Base-by-base conservation (phyloP, 495 filamentous ascomycete species). In the Neurospora sp. region DNA sequence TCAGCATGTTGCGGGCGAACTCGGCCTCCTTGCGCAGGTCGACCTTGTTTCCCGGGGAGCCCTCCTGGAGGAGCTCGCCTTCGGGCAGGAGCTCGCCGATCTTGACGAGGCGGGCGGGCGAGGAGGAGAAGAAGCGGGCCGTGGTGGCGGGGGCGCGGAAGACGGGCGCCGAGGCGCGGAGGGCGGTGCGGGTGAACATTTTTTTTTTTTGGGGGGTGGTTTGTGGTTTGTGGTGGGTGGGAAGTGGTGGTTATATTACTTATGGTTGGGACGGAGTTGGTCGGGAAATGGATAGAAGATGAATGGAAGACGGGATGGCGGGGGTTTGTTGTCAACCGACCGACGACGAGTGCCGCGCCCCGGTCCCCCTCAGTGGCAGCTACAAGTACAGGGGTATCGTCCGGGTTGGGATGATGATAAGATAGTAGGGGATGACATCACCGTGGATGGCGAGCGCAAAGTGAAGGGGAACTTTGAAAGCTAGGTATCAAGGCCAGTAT, bases 1-100 rank as follows among this genome's bases (percentile, higher is more conserved):
- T 35, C 77, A 98, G 91, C 71, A 98, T 81, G 59, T 90, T 93
- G 79, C 91, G 85, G 65, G 88, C 89, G 38, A 78, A 83, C 72
- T 82, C 82, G 74, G 96, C 86, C 81, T 93, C 92, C 76, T 91
- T 87, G 76, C 89, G 88, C 71, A 99, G 86, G 79, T 92, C 96
- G 78, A 98, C 89, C 82, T 93, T 94, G 86, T 93, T 96, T 65
- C 92, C 94, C 9, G 88, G 88, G 4, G 85, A 87, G 78, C 80
- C 82, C 81, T 93, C 91, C 75, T 87, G 83, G 70, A 92, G 85
- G 35, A 85, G 81, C 71, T 89, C 86, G 46, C 91, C 77, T 77
- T 86, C 80, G 39, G 91, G 91, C 35, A 93, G 80, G 69, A 77
- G 76, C 78, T 92, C 91, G 73, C 90, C 90, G 65, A 86, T 84